Percentiles rank a stretch among this genome's conserved stretches.
Evolutionary conservation across 164 flowering plant species (phyloP).

Genomic region (Magnolia changhungtana): DNA sequence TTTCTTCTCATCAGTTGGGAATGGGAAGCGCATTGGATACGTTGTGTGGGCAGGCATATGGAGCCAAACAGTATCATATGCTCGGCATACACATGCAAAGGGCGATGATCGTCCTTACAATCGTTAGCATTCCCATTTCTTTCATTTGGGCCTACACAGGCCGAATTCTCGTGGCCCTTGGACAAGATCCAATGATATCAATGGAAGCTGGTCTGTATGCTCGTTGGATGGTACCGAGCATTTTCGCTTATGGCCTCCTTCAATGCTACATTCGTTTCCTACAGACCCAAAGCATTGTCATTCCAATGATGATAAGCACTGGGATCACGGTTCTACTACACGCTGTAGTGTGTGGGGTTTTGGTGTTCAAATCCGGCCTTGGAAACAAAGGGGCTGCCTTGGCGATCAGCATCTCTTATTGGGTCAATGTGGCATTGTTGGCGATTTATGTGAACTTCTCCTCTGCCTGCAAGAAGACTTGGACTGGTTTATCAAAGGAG

Average conservation of each 20-base stretch:
- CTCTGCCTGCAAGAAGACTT: slow-evolving; percentile 17
- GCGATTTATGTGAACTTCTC: slow-evolving; percentile 20
- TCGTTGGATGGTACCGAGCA: slow-evolving; percentile 31
- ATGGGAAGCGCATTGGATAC: slow-evolving; percentile 40
- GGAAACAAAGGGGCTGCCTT: slow-evolving; percentile 37
- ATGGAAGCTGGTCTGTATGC: slow-evolving; percentile 32
- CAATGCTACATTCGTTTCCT: slow-evolving; percentile 32
- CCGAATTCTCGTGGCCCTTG: slow-evolving; percentile 18
- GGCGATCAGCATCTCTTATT: slow-evolving; percentile 29
- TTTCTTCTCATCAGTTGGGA: slow-evolving; percentile 21
- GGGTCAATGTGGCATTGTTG: slow-evolving; percentile 20
- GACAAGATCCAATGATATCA: slow-evolving; percentile 33
- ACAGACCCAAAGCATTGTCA: slow-evolving; percentile 34
- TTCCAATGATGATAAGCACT: slow-evolving; percentile 38
- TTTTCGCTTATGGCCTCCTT: slow-evolving; percentile 31
- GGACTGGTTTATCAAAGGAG: slow-evolving; percentile 25
- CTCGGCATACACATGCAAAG: slow-evolving; percentile 34
- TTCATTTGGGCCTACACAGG: slow-evolving; percentile 29
- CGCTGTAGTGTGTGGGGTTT: slow-evolving; percentile 30
- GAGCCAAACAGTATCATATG: slow-evolving; percentile 35
- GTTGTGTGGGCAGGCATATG: slow-evolving; percentile 39
- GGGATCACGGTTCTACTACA: slow-evolving; percentile 28
- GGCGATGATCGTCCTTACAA: slow-evolving; percentile 26
- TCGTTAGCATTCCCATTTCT: slow-evolving; percentile 31
- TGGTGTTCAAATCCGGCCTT: slow-evolving; percentile 28